Conservation (phyloP, 2,329 filamentous ascomycete genomes). For the Penicillium italicum region DNA sequence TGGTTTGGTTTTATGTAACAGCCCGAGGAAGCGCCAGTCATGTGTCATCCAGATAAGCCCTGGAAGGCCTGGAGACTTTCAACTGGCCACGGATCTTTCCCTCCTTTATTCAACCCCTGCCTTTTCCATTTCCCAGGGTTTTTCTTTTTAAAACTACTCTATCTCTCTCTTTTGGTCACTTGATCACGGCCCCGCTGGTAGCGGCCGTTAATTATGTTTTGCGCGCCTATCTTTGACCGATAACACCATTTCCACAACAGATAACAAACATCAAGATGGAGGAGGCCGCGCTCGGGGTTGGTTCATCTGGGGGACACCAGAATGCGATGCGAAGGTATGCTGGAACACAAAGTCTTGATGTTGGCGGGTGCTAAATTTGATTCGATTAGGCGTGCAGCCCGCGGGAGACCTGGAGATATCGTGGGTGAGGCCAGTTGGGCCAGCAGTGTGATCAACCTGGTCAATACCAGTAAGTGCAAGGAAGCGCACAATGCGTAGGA, state of each 20-base stretch:
- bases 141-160: slow-evolving; percentile 9
- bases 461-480: slow-evolving; percentile 76
- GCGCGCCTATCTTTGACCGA: slow-evolving; percentile 13
- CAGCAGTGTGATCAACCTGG: slow-evolving; percentile 89
- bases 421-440: slow-evolving; percentile 78
- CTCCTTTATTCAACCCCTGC: not conserved
- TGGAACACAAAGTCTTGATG: not conserved
- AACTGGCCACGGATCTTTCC: slow-evolving; percentile 1
- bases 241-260: slow-evolving; percentile 14
- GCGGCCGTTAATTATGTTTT: slow-evolving; percentile 29
- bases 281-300: slow-evolving; percentile 30
- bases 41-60: slow-evolving; percentile 6
- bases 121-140: not conserved
- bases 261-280: slow-evolving; percentile 25
- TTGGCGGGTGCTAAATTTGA: not conserved
- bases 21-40: not conserved
- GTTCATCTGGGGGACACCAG: slow-evolving; percentile 17
- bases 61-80: not conserved
- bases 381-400: slow-evolving; percentile 27
- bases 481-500: slow-evolving; percentile 26
- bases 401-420: slow-evolving; percentile 66
- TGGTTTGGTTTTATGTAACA: not conserved
- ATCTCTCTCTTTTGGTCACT: slow-evolving; percentile 4
- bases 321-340: not conserved
- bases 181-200: slow-evolving; percentile 21